These are phyloP conservation scores for Phylloboletellus chloephorus DNA, from an alignment of 1,284 basidiomycete genomes.

Conservation along the genomic window DNA sequence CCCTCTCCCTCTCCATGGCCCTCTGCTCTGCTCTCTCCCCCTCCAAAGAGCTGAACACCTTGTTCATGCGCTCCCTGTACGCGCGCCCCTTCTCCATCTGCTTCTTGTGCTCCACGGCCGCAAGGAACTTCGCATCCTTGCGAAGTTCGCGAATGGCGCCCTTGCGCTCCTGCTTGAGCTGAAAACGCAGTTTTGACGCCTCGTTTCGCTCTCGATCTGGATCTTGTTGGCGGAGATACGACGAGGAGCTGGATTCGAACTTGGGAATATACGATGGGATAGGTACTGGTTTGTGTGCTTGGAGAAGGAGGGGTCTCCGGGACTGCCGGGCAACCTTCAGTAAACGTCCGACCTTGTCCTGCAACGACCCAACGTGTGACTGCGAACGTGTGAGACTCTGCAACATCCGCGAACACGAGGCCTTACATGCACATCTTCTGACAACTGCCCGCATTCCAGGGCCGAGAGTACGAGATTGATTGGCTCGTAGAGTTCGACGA, in stretches of 20 bases:
- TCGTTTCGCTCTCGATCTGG: slow-evolving; percentile 92
- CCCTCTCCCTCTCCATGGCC: slow-evolving; percentile 80
- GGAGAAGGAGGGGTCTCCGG: slow-evolving; percentile 79
- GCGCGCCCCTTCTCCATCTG: slow-evolving; percentile 77
- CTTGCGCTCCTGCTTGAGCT: slow-evolving; percentile 95
- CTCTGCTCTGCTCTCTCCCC: slow-evolving; percentile 95
- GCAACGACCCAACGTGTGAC: slow-evolving; percentile 40
- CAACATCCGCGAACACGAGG: background rate
- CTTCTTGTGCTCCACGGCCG: slow-evolving; percentile 78
- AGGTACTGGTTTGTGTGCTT: slow-evolving; percentile 95
- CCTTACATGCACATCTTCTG: slow-evolving; percentile 52
- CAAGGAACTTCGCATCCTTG: slow-evolving; percentile 93
- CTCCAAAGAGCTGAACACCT: slow-evolving; percentile 78
- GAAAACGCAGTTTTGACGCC: slow-evolving; percentile 77
- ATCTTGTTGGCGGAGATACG: slow-evolving; percentile 78
- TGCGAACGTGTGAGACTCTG: slow-evolving; percentile 26
- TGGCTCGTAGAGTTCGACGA: slow-evolving; percentile 80
- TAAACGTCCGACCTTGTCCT: slow-evolving; percentile 51
- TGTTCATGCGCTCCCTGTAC: slow-evolving; percentile 80
- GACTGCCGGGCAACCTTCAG: slow-evolving; percentile 70
- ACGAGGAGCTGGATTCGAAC: slow-evolving; percentile 83
- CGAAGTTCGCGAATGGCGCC: slow-evolving; percentile 95
- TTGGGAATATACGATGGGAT: slow-evolving; percentile 92
- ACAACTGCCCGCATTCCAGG: slow-evolving; percentile 46
- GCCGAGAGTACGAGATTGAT: slow-evolving; percentile 54